These are phyloP conservation scores for Chenopodium berlandieri DNA, from an alignment of 148 eudicot genomes.

Conservation along the genomic window DNA sequence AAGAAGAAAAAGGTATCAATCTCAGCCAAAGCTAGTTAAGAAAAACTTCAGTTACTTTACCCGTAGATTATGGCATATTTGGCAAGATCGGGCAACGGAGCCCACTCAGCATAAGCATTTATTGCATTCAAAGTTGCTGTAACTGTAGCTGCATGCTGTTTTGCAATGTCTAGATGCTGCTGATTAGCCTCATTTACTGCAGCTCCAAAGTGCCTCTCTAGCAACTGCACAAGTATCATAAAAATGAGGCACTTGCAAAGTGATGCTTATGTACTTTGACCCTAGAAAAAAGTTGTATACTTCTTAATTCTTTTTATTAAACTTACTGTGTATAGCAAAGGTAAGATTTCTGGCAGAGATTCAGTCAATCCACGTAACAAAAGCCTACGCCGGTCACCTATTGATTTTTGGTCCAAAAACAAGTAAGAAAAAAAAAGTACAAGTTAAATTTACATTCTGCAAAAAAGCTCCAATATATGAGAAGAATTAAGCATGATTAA, in stretches of 20 bases:
- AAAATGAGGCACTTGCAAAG: slow-evolving; percentile 7
- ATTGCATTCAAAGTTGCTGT: slow-evolving; percentile 83
- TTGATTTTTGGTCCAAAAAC: slow-evolving; percentile 22
- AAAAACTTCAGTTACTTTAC: slow-evolving; percentile 36
- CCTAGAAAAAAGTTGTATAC: neutral
- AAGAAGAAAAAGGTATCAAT: neutral
- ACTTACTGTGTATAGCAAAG: slow-evolving; percentile 85
- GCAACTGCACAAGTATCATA: slow-evolving; percentile 48
- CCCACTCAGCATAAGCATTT: slow-evolving; percentile 99
- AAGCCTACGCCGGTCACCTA: slow-evolving; percentile 91
- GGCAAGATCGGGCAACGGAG: slow-evolving; percentile 86
- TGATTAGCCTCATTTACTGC: slow-evolving; percentile 78
- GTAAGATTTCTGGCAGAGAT: slow-evolving; percentile 85
- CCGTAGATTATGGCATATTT: slow-evolving; percentile 86
- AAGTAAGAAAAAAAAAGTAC: neutral
- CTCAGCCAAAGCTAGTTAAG: slow-evolving; percentile 1
- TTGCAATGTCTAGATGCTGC: slow-evolving; percentile 79
- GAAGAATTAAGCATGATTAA: neutral
- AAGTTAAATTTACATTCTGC: neutral
- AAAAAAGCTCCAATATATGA: neutral
- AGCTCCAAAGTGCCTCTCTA: slow-evolving; percentile 94
- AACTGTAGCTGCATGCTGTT: slow-evolving; percentile 91
- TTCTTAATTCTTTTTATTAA: neutral
- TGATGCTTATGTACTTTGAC: neutral
- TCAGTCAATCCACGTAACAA: slow-evolving; percentile 83